Evolutionary conservation across 768 basidiomycete genomes (phyloP).

Genomic region (Termitomyces sp.): DNA sequence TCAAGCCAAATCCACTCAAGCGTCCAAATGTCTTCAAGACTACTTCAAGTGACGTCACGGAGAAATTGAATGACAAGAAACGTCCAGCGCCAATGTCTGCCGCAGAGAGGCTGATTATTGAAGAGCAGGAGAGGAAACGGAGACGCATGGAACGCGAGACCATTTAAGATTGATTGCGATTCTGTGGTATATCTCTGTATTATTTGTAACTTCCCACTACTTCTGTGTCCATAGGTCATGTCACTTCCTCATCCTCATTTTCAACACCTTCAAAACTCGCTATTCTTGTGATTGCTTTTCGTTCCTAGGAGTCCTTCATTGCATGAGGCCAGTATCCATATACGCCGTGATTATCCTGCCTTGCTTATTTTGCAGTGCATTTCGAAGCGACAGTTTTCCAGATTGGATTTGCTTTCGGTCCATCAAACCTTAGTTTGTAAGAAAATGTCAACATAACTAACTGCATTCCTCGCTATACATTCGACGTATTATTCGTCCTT

Average conservation of each 20-base stretch:
- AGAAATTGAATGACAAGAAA: conserved; percentile 49
- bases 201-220: conserved; percentile 11
- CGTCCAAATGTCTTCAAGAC: conserved; percentile 72
- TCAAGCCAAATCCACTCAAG: conserved; percentile 68
- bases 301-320: neutral
- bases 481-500: neutral
- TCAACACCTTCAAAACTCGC: neutral
- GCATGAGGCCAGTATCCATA: neutral
- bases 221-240: conserved; percentile 8
- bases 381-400: neutral
- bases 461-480: neutral
- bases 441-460: neutral
- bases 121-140: conserved; percentile 88
- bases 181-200: conserved; percentile 6
- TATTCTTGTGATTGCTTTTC: neutral
- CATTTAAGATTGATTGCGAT: neutral
- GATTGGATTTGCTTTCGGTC: neutral
- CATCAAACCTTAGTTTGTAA: neutral
- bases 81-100: conserved; percentile 66
- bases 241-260: neutral
- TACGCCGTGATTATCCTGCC: neutral
- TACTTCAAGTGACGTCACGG: conserved; percentile 28
- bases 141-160: conserved; percentile 61
- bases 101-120: conserved; percentile 80
- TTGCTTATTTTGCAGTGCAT: neutral